Evolutionary conservation across 805 yeast genomes (phyloP).

Genomic region (Schwanniomyces polymorphus): DNA sequence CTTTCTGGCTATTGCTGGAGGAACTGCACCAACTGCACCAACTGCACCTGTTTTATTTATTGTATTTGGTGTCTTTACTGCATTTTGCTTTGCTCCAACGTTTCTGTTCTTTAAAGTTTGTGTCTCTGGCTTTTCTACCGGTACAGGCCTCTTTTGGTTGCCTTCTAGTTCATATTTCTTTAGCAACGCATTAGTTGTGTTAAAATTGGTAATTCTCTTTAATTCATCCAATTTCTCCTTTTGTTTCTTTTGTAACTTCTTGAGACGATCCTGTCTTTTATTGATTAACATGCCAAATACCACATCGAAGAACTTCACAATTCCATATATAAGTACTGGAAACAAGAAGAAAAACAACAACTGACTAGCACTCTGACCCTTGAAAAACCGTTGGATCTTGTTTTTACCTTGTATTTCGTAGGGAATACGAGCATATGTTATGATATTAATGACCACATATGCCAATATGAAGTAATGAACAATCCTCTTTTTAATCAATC

Average conservation of each 20-base stretch:
- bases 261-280: constrained; percentile 18
- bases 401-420: constrained; percentile 13
- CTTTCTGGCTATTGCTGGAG: not conserved
- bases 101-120: not conserved
- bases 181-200: constrained; percentile 72
- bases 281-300: constrained; percentile 19
- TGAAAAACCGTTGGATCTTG: constrained; percentile 21
- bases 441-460: constrained; percentile 23
- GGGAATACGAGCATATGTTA: constrained; percentile 20
- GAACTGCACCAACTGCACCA: not conserved
- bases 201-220: constrained; percentile 71
- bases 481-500: constrained; percentile 13
- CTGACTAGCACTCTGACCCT: constrained; percentile 20
- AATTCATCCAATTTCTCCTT: constrained; percentile 60
- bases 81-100: not conserved
- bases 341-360: constrained; percentile 15
- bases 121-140: not conserved
- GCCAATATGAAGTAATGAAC: constrained; percentile 14
- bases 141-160: not conserved
- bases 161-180: constrained; percentile 45
- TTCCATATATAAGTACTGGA: constrained; percentile 21
- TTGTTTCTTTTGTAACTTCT: constrained; percentile 44
- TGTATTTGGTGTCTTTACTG: not conserved
- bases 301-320: constrained; percentile 15
- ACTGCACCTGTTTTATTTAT: not conserved